Evolutionary conservation across 2,329 filamentous ascomycete genomes (phyloP).

Genomic region (Dissoconium aciculare): DNA sequence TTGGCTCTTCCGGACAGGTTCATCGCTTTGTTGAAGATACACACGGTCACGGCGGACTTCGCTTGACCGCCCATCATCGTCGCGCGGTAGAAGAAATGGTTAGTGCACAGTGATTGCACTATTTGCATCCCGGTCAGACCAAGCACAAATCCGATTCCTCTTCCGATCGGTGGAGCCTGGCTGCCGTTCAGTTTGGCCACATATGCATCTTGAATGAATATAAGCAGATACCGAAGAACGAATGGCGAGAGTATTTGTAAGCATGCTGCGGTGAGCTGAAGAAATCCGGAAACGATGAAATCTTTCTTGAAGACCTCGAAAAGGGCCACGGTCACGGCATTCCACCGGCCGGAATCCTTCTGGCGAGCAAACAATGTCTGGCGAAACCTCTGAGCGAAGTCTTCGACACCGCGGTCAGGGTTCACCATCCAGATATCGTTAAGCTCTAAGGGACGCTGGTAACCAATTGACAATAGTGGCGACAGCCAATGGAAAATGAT

Average conservation of each 20-base stretch:
- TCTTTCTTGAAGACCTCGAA: neutral
- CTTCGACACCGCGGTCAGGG: constrained; percentile 54
- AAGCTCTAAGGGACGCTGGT: constrained; percentile 64
- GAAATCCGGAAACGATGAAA: too few relatives aligned
- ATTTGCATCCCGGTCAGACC: constrained; percentile 1
- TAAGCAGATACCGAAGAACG: constrained; percentile 1
- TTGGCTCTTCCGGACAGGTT: neutral
- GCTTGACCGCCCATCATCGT: constrained; percentile 1
- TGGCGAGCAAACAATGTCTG: constrained; percentile 6
- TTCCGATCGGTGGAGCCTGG: neutral
- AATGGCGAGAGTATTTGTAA: constrained; percentile 1
- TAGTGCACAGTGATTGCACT: neutral
- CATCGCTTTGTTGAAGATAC: constrained; percentile 1
- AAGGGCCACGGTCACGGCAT: neutral
- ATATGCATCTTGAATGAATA: constrained; percentile 1
- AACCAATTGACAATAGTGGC: constrained; percentile 66
- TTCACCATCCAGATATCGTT: constrained; percentile 80
- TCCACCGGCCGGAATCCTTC: neutral
- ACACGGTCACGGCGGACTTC: neutral
- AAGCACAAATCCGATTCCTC: constrained; percentile 1
- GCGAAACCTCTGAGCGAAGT: constrained; percentile 49
- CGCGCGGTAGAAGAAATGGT: constrained; percentile 1
- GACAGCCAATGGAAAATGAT: constrained; percentile 79
- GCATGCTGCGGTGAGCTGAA: too few relatives aligned
- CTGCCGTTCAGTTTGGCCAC: neutral